A percentile compares a stretch with the other conserved stretches of the same genome.
phyloP scores from a whole-genome alignment of 495 filamentous ascomycete species.

The Talaromyces ruber region DNA sequence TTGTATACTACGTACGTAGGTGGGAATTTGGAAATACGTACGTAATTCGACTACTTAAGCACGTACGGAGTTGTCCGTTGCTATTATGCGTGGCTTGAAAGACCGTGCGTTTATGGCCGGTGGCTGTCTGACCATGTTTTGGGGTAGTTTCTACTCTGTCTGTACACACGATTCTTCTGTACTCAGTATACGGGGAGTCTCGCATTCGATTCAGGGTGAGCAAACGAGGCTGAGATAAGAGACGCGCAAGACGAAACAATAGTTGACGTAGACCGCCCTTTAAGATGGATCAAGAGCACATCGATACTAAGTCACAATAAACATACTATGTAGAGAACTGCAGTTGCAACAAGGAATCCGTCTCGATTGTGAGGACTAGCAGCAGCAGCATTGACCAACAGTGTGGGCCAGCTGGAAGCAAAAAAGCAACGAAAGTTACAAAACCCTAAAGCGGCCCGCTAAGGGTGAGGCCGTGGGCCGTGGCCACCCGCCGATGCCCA shows the following conservation, averaged over 20 bases:
- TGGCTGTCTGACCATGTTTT: neutral
- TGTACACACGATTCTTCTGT: neutral
- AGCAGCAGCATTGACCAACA: neutral
- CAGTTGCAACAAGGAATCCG: neutral
- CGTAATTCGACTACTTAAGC: neutral
- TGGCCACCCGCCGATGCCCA: neutral
- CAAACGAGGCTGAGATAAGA: neutral
- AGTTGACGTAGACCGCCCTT: neutral
- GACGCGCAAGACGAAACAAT: neutral
- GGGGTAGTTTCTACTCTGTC: neutral
- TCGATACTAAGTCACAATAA: neutral
- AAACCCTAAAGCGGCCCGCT: neutral
- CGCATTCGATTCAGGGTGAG: neutral
- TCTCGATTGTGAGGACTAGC: neutral
- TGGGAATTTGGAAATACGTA: neutral
- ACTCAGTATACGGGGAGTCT: neutral
- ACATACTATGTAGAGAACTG: neutral
- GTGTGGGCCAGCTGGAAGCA: neutral
- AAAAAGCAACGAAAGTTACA: neutral
- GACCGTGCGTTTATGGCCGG: neutral
- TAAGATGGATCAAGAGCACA: neutral
- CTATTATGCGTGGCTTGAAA: neutral
- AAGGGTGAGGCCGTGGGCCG: neutral
- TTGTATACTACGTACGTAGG: neutral
- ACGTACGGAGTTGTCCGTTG: neutral